Percentiles rank a stretch among this genome's conserved stretches.
Evolutionary conservation across 2,329 filamentous ascomycete genomes (phyloP).

Genomic region (Ophiocordyceps polyrhachis-furcata): DNA sequence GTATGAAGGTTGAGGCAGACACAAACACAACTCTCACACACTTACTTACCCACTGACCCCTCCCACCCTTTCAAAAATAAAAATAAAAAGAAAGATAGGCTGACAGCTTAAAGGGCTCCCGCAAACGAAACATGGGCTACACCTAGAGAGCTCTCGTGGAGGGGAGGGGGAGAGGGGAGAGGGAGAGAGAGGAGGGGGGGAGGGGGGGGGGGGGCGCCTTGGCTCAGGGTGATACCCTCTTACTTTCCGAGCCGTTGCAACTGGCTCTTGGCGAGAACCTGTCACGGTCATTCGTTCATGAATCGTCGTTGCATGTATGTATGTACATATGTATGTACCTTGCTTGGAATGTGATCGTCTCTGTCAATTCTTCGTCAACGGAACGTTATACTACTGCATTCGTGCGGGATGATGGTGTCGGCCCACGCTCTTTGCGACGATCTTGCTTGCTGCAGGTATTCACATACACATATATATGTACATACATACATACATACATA

Average conservation of each 20-base stretch:
- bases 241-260: neutral
- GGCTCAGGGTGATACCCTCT: neutral
- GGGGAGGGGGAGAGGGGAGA: neutral
- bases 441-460: too few species aligned
- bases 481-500: too few species aligned
- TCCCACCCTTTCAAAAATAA: too few species aligned
- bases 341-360: neutral
- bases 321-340: neutral
- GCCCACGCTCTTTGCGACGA: neutral
- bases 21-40: too few species aligned
- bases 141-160: too few species aligned
- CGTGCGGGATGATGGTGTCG: neutral
- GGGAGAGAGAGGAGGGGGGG: neutral
- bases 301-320: too few species aligned
- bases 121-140: neutral
- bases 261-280: neutral
- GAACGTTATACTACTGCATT: neutral
- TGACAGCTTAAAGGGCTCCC: neutral
- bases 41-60: too few species aligned
- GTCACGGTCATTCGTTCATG: neutral
- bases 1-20: too few species aligned
- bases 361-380: neutral
- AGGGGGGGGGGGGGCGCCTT: neutral
- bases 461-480: too few species aligned
- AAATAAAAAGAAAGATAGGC: too few species aligned